Percentiles rank a stretch among this genome's conserved stretches.
These are phyloP conservation scores for Starmerella sp. DNA, from an alignment of 805 yeast species.

Conservation along the genomic window DNA sequence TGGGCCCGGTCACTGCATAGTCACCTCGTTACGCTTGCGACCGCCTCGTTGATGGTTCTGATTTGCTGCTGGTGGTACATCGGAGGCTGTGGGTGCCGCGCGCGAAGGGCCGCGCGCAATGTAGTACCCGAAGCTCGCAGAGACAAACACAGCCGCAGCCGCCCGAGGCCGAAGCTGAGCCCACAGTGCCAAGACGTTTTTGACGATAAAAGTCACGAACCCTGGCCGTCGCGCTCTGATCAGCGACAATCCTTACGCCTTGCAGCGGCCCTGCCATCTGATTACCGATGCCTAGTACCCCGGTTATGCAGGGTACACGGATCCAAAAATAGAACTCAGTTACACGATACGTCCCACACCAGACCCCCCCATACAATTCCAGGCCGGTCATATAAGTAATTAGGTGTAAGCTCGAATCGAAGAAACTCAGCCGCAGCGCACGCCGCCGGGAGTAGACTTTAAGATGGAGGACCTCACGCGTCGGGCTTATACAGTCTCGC, in stretches of 20 bases:
- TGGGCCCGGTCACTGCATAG: not conserved
- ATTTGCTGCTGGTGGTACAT: too few relatives aligned
- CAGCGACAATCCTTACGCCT: too few relatives aligned
- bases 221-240: too few relatives aligned
- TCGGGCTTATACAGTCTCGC: slow-evolving; percentile 52
- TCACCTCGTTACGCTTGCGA: not conserved
- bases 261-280: not conserved
- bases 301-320: slow-evolving; percentile 1
- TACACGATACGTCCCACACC: not conserved
- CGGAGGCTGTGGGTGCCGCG: too few relatives aligned
- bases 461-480: slow-evolving; percentile 18
- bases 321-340: not conserved
- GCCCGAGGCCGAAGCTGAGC: too few relatives aligned
- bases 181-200: too few relatives aligned
- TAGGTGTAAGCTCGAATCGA: not conserved
- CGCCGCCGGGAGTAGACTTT: not conserved
- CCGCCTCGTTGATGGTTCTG: too few relatives aligned
- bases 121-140: too few relatives aligned
- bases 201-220: too few relatives aligned
- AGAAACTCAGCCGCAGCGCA: not conserved
- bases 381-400: not conserved
- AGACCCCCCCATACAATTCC: not conserved
- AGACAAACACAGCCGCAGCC: too few relatives aligned
- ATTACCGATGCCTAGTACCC: not conserved
- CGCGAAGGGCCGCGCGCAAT: too few relatives aligned